These are phyloP conservation scores for Physocladia obscura DNA, from an alignment of 192 early-diverging fungal genomes.

Conservation along the genomic window DNA sequence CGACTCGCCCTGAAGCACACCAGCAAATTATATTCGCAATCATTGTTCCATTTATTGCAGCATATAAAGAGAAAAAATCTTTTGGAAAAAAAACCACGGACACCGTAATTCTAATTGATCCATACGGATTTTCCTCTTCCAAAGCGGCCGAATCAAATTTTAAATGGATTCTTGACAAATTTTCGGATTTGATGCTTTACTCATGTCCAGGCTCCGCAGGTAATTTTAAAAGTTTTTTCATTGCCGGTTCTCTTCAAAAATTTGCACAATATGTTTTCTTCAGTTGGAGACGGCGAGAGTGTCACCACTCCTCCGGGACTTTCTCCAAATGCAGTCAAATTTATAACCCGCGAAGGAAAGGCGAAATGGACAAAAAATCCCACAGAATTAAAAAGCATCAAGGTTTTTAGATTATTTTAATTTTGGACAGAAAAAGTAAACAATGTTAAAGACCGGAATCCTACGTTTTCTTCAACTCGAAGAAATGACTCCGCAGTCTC, in stretches of 20 bases:
- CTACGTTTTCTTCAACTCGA: conserved; percentile 31
- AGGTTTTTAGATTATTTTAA: conserved; percentile 14
- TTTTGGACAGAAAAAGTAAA: not conserved
- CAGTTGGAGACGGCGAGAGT: too few species aligned
- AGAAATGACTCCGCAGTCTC: conserved; percentile 31
- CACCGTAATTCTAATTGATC: conserved; percentile 40
- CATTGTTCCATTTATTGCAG: conserved; percentile 27
- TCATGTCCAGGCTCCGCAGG: conserved; percentile 36
- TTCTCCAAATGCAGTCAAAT: conserved; percentile 48
- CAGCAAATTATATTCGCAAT: conserved; percentile 41
- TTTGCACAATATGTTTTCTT: too few species aligned
- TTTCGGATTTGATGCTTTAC: conserved; percentile 72
- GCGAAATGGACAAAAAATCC: conserved; percentile 59
- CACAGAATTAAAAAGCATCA: conserved; percentile 31
- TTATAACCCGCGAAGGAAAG: conserved; percentile 74
- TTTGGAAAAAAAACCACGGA: conserved; percentile 3
- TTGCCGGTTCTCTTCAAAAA: too few species aligned
- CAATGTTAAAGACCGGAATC: conserved; percentile 5
- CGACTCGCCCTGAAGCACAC: conserved; percentile 56
- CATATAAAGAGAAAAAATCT: conserved; percentile 5
- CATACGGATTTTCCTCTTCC: conserved; percentile 55
- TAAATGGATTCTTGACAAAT: conserved; percentile 50
- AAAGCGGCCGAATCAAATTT: conserved; percentile 62
- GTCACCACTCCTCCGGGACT: conserved; percentile 56
- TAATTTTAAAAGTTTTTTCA: not conserved